phyloP scores from a whole-genome alignment of 73 alveolate genomes.

The Tetrahymena thermophila region DNA sequence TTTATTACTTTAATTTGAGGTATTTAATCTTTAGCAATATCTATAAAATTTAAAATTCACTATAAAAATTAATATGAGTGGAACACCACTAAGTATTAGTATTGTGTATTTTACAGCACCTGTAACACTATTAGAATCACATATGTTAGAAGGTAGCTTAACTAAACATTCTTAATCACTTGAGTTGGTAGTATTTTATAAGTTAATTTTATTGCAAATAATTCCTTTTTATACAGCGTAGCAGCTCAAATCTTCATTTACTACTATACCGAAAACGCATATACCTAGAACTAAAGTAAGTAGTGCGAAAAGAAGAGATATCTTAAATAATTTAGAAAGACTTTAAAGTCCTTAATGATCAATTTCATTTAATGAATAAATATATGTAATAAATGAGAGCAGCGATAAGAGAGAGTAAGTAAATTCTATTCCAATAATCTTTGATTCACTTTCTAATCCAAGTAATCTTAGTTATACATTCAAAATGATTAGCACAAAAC shows the following conservation, averaged over 20 bases:
- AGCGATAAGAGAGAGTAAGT: not conserved
- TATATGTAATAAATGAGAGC: not conserved
- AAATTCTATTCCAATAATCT: not conserved
- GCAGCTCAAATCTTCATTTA: not conserved
- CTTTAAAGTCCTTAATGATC: not conserved
- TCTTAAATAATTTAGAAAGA: not conserved
- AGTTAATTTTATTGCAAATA: not conserved
- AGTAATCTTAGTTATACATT: not conserved
- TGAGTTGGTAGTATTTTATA: too few species aligned
- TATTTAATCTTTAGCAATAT: too few species aligned
- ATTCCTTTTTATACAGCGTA: not conserved
- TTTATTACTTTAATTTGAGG: not conserved
- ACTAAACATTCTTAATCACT: not conserved
- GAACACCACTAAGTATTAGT: not conserved
- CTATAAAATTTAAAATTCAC: not conserved
- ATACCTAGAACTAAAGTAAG: not conserved
- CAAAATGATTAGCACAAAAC: not conserved
- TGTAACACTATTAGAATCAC: not conserved
- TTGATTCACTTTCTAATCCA: not conserved
- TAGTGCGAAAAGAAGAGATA: not conserved
- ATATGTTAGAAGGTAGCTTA: not conserved
- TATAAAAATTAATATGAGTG: not conserved
- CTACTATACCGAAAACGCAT: not conserved
- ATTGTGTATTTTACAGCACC: not conserved
- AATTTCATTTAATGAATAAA: too few species aligned